These are phyloP conservation scores for Kodamaea sp. DNA, from an alignment of 1,139 yeast genomes.

Conservation along the genomic window DNA sequence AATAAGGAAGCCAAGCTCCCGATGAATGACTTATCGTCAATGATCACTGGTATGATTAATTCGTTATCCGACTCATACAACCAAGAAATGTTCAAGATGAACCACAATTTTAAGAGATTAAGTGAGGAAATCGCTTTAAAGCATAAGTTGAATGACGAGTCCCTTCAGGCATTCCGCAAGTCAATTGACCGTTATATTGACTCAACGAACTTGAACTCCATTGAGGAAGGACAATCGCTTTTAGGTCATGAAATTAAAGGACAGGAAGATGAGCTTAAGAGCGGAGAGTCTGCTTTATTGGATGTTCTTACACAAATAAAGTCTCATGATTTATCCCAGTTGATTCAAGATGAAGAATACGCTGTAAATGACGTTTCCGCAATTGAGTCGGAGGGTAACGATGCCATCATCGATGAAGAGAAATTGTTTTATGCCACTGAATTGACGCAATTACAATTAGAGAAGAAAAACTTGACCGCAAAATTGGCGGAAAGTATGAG, in stretches of 20 bases:
- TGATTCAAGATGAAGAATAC: conserved; percentile 46
- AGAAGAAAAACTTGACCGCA: conserved; percentile 43
- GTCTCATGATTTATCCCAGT: conserved; percentile 45
- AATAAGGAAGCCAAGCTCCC: conserved; percentile 18
- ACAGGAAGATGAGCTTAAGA: conserved; percentile 29
- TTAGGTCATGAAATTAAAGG: conserved; percentile 19
- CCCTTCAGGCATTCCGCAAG: conserved; percentile 12
- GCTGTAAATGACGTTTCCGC: conserved; percentile 13
- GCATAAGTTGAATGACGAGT: conserved; percentile 15
- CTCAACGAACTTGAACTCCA: conserved; percentile 17
- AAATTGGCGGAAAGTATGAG: conserved; percentile 36
- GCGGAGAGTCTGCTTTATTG: conserved; percentile 33
- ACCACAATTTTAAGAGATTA: conserved; percentile 19
- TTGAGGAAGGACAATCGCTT: conserved; percentile 28
- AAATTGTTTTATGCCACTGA: conserved; percentile 32
- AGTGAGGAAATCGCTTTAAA: conserved; percentile 20
- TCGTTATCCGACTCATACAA: conserved; percentile 43
- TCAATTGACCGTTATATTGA: conserved; percentile 5
- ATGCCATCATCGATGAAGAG: conserved; percentile 20
- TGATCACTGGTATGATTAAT: conserved; percentile 41
- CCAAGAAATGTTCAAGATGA: conserved; percentile 22
- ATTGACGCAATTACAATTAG: conserved; percentile 51
- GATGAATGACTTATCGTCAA: conserved; percentile 32
- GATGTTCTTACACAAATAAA: conserved; percentile 20
- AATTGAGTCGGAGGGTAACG: conserved; percentile 11